Evolutionary conservation across 148 eudicot species (phyloP).

Genomic region (Arctostaphylos glauca): DNA sequence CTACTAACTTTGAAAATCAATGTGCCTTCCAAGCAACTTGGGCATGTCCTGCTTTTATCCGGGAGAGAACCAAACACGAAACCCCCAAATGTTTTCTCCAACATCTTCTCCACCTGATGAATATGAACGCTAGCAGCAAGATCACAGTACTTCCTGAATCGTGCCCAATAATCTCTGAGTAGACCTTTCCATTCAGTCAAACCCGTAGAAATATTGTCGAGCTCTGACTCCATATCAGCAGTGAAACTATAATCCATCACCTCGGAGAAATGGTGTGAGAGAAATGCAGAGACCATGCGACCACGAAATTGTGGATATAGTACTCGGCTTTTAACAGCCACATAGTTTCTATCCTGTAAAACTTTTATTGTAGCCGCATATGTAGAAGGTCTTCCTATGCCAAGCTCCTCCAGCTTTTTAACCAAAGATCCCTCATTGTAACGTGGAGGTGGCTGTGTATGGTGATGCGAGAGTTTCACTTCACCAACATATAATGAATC

Average conservation of each 20-base stretch:
- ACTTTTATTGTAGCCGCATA: slow-evolving; percentile 86
- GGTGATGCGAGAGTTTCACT: slow-evolving; percentile 68
- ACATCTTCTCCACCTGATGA: slow-evolving; percentile 96
- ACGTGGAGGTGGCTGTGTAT: slow-evolving; percentile 81
- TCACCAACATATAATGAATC: slow-evolving; percentile 51
- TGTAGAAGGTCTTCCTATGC: slow-evolving; percentile 97
- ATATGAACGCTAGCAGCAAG: slow-evolving; percentile 60
- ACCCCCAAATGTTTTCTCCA: slow-evolving; percentile 77
- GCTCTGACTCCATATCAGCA: slow-evolving; percentile 97
- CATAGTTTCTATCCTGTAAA: slow-evolving; percentile 84
- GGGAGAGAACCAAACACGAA: slow-evolving; percentile 75
- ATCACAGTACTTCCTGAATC: slow-evolving; percentile 81
- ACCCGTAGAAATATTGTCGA: slow-evolving; percentile 94
- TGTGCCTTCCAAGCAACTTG: slow-evolving; percentile 77
- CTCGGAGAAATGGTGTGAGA: slow-evolving; percentile 82
- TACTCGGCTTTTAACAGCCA: slow-evolving; percentile 59
- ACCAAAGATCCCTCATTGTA: slow-evolving; percentile 81
- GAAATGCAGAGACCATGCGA: slow-evolving; percentile 94
- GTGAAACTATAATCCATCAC: slow-evolving; percentile 92
- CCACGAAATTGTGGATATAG: slow-evolving; percentile 92
- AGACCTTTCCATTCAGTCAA: slow-evolving; percentile 97
- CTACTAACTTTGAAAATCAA: slow-evolving; percentile 86
- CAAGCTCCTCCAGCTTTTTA: slow-evolving; percentile 93
- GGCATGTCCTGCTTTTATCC: slow-evolving; percentile 78
- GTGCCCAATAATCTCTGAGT: slow-evolving; percentile 81